These are phyloP conservation scores for Artomyces pyxidatus DNA, from an alignment of 768 basidiomycete genomes.

Conservation along the genomic window DNA sequence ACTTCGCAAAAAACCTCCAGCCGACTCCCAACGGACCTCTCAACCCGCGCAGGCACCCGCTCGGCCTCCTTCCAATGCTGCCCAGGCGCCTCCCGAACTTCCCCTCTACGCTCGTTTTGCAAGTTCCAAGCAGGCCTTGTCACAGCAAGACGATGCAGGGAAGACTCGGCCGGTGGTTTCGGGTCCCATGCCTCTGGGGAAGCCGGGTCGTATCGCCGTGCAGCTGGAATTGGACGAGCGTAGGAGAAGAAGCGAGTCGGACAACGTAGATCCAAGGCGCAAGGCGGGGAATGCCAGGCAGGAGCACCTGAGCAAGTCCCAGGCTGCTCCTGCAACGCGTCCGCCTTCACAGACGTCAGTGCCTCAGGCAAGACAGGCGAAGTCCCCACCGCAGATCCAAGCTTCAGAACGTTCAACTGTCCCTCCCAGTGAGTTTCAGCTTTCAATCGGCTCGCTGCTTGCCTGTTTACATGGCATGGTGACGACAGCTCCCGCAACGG, in stretches of 20 bases:
- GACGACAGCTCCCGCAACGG: constrained; percentile 1
- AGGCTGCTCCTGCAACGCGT: too few species aligned
- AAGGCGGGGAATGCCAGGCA: too few species aligned
- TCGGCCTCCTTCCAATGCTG: not conserved
- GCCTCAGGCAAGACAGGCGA: too few species aligned
- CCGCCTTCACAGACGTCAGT: too few species aligned
- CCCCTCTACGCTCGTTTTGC: constrained; percentile 24
- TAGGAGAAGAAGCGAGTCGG: constrained; percentile 1
- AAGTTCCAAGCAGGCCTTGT: constrained; percentile 6
- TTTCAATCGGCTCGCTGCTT: too few species aligned
- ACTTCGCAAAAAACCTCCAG: constrained; percentile 8
- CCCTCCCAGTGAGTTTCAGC: too few species aligned
- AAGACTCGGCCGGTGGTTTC: constrained; percentile 16
- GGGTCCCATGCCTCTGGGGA: constrained; percentile 19
- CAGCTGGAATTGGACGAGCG: not conserved
- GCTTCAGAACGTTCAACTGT: too few species aligned
- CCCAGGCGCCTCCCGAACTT: constrained; percentile 7
- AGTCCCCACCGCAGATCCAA: too few species aligned
- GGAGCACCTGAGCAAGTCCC: too few species aligned
- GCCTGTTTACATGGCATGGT: not conserved
- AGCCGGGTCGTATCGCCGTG: not conserved
- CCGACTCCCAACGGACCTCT: constrained; percentile 3
- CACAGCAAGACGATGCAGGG: constrained; percentile 5
- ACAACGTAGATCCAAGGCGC: not conserved
- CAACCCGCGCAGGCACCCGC: constrained; percentile 1